Evolutionary conservation across 208 protist species (phyloP).

Genomic region (Trypanosoma cruzi): DNA sequence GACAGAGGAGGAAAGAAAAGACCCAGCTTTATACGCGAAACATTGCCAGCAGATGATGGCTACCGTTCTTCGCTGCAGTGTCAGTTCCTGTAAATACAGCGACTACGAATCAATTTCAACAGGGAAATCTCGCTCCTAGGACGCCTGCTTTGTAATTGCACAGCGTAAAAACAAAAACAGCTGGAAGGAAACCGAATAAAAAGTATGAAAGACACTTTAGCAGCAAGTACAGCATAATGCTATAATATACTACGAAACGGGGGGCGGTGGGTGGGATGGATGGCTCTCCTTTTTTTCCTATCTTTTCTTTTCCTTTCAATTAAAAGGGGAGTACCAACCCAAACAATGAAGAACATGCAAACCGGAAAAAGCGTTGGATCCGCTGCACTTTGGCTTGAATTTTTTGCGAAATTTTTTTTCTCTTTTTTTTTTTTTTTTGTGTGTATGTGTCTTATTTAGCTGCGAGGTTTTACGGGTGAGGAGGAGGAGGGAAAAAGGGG

Average conservation of each 20-base stretch:
- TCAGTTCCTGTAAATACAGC: conserved; percentile 65
- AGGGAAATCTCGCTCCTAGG: neutral
- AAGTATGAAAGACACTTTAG: too few relatives aligned
- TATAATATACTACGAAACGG: too few relatives aligned
- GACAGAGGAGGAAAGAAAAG: conserved; percentile 73
- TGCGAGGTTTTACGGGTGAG: neutral
- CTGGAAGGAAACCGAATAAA: too few relatives aligned
- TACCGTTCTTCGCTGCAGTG: conserved; percentile 48
- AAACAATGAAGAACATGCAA: too few relatives aligned
- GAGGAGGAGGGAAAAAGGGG: neutral
- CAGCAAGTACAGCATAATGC: too few relatives aligned
- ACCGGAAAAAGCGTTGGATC: too few relatives aligned
- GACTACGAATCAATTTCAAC: conserved; percentile 45
- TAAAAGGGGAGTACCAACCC: too few relatives aligned
- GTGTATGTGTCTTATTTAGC: conserved; percentile 7
- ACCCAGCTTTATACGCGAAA: conserved; percentile 71
- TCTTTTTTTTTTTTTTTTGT: conserved; percentile 8
- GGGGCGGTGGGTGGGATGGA: too few relatives aligned
- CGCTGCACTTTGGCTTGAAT: too few relatives aligned
- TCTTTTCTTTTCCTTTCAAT: too few relatives aligned
- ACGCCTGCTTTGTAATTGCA: neutral
- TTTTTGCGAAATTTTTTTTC: neutral
- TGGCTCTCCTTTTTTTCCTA: too few relatives aligned
- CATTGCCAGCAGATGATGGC: conserved; percentile 91
- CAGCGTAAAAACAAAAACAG: too few relatives aligned